Evolutionary conservation across 2,329 filamentous ascomycete genomes (phyloP).

Genomic region (Celoporthe dispersa): DNA sequence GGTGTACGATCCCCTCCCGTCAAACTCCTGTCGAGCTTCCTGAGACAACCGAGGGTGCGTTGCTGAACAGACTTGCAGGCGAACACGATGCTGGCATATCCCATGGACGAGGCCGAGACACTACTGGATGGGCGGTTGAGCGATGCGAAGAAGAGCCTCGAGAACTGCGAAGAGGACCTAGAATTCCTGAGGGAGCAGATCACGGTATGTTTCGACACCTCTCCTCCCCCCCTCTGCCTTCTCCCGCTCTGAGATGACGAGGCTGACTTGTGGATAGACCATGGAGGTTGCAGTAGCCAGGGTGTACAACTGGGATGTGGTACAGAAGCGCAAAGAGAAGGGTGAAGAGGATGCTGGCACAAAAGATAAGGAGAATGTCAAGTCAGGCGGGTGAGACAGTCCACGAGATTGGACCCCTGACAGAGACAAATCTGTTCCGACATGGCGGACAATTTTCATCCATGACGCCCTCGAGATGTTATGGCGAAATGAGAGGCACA

Average conservation of each 20-base stretch:
- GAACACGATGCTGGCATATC: constrained; percentile 97
- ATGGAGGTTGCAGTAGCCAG: constrained; percentile 95
- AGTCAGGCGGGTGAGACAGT: constrained; percentile 36
- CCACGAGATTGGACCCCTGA: not conserved
- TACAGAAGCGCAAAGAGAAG: constrained; percentile 92
- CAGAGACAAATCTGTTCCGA: constrained; percentile 18
- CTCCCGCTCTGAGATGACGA: not conserved
- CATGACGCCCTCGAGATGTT: not conserved
- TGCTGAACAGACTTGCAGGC: constrained; percentile 56
- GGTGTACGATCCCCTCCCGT: constrained; percentile 53
- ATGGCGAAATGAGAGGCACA: constrained; percentile 8
- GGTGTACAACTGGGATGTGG: constrained; percentile 99
- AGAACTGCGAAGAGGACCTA: constrained; percentile 93
- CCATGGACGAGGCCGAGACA: constrained; percentile 81
- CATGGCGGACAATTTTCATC: not conserved
- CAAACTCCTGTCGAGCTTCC: constrained; percentile 46
- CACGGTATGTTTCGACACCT: constrained; percentile 65
- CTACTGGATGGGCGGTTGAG: constrained; percentile 78
- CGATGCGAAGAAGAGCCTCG: constrained; percentile 77
- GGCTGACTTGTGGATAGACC: constrained; percentile 59
- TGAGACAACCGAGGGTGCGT: constrained; percentile 13
- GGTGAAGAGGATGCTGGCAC: constrained; percentile 58
- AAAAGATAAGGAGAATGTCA: constrained; percentile 43
- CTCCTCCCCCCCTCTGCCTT: not conserved
- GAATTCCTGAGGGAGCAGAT: constrained; percentile 97